Evolutionary conservation across 345 rosid species (phyloP).

Genomic region (Sonneratia caseolaris): DNA sequence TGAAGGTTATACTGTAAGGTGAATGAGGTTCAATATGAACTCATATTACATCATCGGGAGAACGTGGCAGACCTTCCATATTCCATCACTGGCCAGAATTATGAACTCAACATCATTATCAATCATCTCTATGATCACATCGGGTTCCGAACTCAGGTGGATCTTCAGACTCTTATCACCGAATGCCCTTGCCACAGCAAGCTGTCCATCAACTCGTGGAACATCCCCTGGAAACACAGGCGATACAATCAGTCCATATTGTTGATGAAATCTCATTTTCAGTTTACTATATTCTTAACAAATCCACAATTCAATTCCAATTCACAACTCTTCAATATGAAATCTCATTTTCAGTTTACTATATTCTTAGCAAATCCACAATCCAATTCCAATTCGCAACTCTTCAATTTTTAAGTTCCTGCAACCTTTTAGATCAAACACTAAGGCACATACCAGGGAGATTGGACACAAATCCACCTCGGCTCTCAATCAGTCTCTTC

Average conservation of each 20-base stretch:
- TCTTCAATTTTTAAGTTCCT: neutral
- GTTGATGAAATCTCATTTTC: too few species aligned
- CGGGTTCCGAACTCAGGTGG: slow-evolving; percentile 86
- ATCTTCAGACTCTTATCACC: slow-evolving; percentile 77
- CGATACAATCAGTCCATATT: neutral
- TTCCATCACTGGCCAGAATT: slow-evolving; percentile 83
- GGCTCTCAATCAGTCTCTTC: slow-evolving; percentile 42
- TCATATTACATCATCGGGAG: neutral
- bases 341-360: too few species aligned
- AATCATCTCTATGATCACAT: slow-evolving; percentile 28
- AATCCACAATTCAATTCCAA: too few species aligned
- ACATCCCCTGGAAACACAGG: slow-evolving; percentile 56
- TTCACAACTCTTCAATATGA: too few species aligned
- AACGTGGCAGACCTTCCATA: slow-evolving; percentile 61
- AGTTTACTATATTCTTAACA: too few species aligned
- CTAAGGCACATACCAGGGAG: slow-evolving; percentile 44
- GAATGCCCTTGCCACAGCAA: slow-evolving; percentile 89
- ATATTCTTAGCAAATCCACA: neutral
- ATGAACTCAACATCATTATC: slow-evolving; percentile 40
- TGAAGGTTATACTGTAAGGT: too few species aligned
- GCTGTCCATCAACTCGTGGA: slow-evolving; percentile 82
- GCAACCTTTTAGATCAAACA: neutral
- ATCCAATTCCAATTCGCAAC: neutral
- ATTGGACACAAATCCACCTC: slow-evolving; percentile 85
- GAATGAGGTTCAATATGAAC: neutral